phyloP scores from a whole-genome alignment of 805 yeast genomes.

The Metschnikowia kunwiensis region DNA sequence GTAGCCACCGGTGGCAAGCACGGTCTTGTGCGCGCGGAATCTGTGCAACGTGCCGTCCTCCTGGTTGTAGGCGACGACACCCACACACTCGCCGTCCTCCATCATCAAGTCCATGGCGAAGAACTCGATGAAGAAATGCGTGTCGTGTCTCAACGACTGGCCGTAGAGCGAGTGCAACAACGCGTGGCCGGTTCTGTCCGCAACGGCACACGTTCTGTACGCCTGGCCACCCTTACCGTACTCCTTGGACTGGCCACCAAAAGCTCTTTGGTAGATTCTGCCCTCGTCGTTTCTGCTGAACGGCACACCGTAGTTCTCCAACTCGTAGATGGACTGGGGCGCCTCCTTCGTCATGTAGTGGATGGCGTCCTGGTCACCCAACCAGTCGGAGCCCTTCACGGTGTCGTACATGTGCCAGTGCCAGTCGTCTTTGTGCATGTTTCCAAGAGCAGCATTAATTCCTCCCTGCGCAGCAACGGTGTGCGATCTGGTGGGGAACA shows the following conservation, averaged over 20 bases:
- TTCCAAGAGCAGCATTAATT: constrained; percentile 97
- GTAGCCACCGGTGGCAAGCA: constrained; percentile 97
- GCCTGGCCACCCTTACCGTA: constrained; percentile 99
- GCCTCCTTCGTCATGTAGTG: constrained; percentile 99
- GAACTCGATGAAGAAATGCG: constrained; percentile 96
- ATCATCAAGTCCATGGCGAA: constrained; percentile 92
- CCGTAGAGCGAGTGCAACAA: constrained; percentile 93
- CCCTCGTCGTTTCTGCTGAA: constrained; percentile 97
- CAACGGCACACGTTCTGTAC: constrained; percentile 98
- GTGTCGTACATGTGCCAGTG: constrained; percentile 99
- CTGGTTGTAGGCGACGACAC: constrained; percentile 96
- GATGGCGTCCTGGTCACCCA: constrained; percentile 98
- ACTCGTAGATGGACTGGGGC: constrained; percentile 89
- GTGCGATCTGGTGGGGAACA: constrained; percentile 97
- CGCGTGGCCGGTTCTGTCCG: constrained; percentile 99
- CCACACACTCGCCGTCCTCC: constrained; percentile 94
- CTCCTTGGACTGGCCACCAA: constrained; percentile 95
- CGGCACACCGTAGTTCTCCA: constrained; percentile 98
- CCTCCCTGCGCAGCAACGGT: constrained; percentile 99
- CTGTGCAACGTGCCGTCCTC: constrained; percentile 98
- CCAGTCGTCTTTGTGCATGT: constrained; percentile 98
- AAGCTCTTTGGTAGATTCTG: constrained; percentile 96
- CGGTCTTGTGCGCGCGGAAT: constrained; percentile 94
- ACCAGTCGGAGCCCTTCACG: constrained; percentile 98
- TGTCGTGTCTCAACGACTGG: constrained; percentile 93